These are phyloP conservation scores for Oxytropis ochrocephala DNA, from an alignment of 306 rosid genomes.

Conservation along the genomic window DNA sequence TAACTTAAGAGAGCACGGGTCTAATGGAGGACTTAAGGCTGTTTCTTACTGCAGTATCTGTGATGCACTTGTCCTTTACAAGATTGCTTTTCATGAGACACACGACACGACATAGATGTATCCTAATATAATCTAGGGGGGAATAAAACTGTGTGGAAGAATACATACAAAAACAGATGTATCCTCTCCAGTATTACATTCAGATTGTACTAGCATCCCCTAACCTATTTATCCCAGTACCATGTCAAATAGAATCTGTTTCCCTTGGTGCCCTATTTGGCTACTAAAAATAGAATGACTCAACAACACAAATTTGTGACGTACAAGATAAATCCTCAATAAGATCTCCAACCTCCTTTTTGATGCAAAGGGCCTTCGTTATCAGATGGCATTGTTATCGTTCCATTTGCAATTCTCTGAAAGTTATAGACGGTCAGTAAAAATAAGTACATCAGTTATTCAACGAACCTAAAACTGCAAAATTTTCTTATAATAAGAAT, in stretches of 20 bases:
- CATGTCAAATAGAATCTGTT: neutral
- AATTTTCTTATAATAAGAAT: no score
- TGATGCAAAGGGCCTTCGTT: conserved; percentile 19
- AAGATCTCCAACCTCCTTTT: conserved; percentile 36
- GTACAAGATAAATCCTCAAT: conserved; percentile 22
- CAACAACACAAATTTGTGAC: conserved; percentile 7
- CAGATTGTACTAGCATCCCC: neutral
- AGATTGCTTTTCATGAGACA: neutral
- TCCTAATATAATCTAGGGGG: no score
- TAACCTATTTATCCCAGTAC: neutral
- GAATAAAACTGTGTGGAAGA: neutral
- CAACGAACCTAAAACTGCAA: no score
- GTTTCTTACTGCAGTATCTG: neutral
- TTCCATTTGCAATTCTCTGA: conserved; percentile 43
- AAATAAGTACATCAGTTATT: no score
- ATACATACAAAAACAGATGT: neutral
- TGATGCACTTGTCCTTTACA: neutral
- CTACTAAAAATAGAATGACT: neutral
- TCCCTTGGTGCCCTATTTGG: neutral
- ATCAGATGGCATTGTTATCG: conserved; percentile 23
- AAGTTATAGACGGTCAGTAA: conserved; percentile 12
- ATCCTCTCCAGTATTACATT: neutral
- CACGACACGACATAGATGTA: no score
- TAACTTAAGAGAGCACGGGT: neutral
- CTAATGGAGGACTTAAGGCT: neutral